Percentiles rank a stretch among this genome's conserved stretches.
Conservation (phyloP, 2,329 filamentous ascomycete species). For the Claviceps pusilla region DNA sequence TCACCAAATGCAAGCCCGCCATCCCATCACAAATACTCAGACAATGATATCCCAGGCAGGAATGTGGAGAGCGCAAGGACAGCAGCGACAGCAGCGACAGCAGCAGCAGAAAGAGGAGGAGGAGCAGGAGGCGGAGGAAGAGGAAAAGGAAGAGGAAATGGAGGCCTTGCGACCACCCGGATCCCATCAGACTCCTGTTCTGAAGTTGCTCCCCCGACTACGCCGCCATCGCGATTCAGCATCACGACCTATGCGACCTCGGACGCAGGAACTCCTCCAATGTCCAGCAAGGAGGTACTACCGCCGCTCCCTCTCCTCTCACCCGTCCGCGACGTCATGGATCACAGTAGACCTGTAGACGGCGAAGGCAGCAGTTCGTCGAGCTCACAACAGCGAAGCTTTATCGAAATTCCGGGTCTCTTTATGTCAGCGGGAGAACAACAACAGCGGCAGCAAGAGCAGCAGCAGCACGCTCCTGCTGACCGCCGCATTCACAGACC, state of each 20-base stretch:
- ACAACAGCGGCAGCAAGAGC: not conserved
- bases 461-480: not conserved
- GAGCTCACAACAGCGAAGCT: slow-evolving; percentile 12
- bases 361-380: slow-evolving; percentile 11
- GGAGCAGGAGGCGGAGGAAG: too few species aligned
- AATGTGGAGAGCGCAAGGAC: slow-evolving; percentile 5
- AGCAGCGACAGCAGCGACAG: not conserved
- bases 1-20: slow-evolving; percentile 5
- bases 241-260: slow-evolving; percentile 46
- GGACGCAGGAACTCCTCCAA: slow-evolving; percentile 13
- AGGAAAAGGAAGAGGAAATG: not conserved
- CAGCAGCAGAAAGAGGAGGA: too few species aligned
- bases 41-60: slow-evolving; percentile 10
- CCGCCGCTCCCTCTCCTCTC: slow-evolving; percentile 13
- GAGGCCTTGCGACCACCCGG: not conserved
- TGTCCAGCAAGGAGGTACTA: slow-evolving; percentile 12
- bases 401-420: slow-evolving; percentile 15
- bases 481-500: not conserved
- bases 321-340: slow-evolving; percentile 15
- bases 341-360: slow-evolving; percentile 17
- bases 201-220: slow-evolving; percentile 25
- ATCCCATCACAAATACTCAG: not conserved
- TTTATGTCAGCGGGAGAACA: not conserved
- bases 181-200: slow-evolving; percentile 8
- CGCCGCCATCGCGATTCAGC: slow-evolving; percentile 48